Evolutionary conservation across 1,139 yeast genomes (phyloP).

Genomic region (Suhomyces coccinellae): DNA sequence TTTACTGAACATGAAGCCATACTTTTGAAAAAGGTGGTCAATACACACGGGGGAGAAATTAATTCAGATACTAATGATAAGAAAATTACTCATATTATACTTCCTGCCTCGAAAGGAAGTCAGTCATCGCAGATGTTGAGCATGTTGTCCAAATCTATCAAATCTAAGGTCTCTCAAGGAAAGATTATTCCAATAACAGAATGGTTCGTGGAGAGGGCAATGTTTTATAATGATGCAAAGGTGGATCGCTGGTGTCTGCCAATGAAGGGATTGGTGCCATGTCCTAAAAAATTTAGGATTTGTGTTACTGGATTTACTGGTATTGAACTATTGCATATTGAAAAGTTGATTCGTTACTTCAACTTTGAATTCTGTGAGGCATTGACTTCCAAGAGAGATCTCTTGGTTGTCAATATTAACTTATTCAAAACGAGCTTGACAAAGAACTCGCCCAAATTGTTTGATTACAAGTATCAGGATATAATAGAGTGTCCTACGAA

Average conservation of each 20-base stretch:
- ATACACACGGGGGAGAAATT: conserved; percentile 44
- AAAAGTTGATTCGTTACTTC: conserved; percentile 56
- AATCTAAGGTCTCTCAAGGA: conserved; percentile 24
- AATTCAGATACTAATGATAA: conserved; percentile 22
- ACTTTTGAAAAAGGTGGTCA: conserved; percentile 39
- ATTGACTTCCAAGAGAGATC: conserved; percentile 57
- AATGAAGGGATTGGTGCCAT: conserved; percentile 39
- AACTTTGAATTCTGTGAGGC: conserved; percentile 53
- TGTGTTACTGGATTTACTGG: conserved; percentile 83
- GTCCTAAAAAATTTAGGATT: conserved; percentile 44
- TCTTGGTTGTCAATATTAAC: conserved; percentile 63
- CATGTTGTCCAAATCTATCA: conserved; percentile 25
- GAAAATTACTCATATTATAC: conserved; percentile 38
- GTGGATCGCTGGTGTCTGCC: conserved; percentile 78
- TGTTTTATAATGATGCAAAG: conserved; percentile 56
- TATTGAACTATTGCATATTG: conserved; percentile 74
- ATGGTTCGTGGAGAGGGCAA: conserved; percentile 81
- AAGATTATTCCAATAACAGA: conserved; percentile 57
- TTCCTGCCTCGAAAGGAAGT: conserved; percentile 41
- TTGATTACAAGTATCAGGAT: conserved; percentile 37
- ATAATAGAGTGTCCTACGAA: conserved; percentile 39
- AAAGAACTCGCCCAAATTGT: conserved; percentile 42
- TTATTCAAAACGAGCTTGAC: conserved; percentile 38
- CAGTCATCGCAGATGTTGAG: conserved; percentile 27
- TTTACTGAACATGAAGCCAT: conserved; percentile 34